Conservation (phyloP, 2,329 filamentous ascomycete genomes). For the Trichocomaceae sp. region DNA sequence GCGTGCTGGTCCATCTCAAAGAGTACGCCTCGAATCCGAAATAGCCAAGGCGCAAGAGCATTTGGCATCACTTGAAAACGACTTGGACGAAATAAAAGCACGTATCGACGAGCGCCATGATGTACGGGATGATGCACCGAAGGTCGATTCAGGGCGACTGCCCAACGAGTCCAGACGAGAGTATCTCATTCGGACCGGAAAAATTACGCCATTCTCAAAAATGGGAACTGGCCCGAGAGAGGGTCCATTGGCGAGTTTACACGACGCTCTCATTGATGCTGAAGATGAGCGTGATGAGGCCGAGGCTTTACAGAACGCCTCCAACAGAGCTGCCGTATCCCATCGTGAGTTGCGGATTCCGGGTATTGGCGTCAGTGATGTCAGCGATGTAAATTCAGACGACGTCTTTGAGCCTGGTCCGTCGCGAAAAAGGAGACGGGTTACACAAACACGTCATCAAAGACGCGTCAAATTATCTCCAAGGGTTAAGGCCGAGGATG, state of each 20-base stretch:
- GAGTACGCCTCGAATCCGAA: constrained; percentile 45
- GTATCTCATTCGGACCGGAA: constrained; percentile 88
- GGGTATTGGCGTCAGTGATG: constrained; percentile 56
- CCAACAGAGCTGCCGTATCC: constrained; percentile 47
- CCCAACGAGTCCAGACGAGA: constrained; percentile 79
- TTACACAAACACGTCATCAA: constrained; percentile 15
- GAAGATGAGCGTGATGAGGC: constrained; percentile 60
- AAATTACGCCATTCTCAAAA: constrained; percentile 92
- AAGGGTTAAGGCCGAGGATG: constrained; percentile 18
- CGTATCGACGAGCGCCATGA: constrained; percentile 71
- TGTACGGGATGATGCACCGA: constrained; percentile 42
- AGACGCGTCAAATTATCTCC: constrained; percentile 7
- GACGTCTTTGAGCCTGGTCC: constrained; percentile 13
- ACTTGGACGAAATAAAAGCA: constrained; percentile 71
- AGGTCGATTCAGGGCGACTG: constrained; percentile 48
- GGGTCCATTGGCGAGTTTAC: constrained; percentile 61
- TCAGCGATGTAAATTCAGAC: constrained; percentile 26
- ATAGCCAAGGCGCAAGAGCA: constrained; percentile 60
- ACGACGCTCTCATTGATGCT: constrained; percentile 71
- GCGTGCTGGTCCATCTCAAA: constrained; percentile 47
- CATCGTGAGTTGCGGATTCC: constrained; percentile 69
- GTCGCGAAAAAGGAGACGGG: constrained; percentile 31
- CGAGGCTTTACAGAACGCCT: constrained; percentile 41
- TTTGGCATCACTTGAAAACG: constrained; percentile 59
- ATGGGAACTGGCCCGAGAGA: constrained; percentile 56